Evolutionary conservation across 495 filamentous ascomycete genomes (phyloP), one percentile per base, ranked within the genome.

Genomic region (Talaromyces trachyspermus): DNA sequence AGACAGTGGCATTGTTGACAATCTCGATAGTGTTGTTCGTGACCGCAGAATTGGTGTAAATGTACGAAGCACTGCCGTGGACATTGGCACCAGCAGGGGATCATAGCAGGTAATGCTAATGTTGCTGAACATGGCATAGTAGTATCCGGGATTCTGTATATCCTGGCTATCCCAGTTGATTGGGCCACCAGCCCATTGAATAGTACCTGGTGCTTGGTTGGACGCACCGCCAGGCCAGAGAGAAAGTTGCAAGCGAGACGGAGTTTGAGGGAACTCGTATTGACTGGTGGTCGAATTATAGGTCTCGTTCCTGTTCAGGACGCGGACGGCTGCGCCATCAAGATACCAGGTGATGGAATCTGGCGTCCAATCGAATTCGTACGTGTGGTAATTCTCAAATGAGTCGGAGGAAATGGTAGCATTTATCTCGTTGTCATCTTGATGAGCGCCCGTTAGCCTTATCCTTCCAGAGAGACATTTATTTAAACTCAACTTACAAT

Each of bases 321-420:
- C 82, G 47, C 92, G 90, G 46, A 81, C 77, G 30, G 79, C 72
- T 20, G 80, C 63, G 50, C 86, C 90, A 57, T 98, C 90, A 20
- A 97, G 73, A 45, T 74, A 75, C 94, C 94, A 98, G 38, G 76
- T 82, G 51, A 95, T 79, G 47, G 72, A 62, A 47, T 96, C 90
- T 17, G 88, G 86, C 11, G 81, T 81, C 92, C 92, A 98, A 60
- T 89, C 83, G 59, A 98, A 83, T 61, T 90, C 88, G 65, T 97
- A 98, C 36, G 81, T 84, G 70, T 97, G 92, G 63, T 73, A 88
- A 45, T 94, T 78, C 37, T 75, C 61, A 61, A 85, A 90, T 3
- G 91, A 90, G 58, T 92, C 74, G 17, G 51, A 58, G 41, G 74
- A 69, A 3, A 81, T 63, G n/a, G 76, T 69, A 43, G 85, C 77